These are phyloP conservation scores for Oryza glaberrima DNA, from an alignment of 176 grass and related monocot species.

Conservation along the genomic window DNA sequence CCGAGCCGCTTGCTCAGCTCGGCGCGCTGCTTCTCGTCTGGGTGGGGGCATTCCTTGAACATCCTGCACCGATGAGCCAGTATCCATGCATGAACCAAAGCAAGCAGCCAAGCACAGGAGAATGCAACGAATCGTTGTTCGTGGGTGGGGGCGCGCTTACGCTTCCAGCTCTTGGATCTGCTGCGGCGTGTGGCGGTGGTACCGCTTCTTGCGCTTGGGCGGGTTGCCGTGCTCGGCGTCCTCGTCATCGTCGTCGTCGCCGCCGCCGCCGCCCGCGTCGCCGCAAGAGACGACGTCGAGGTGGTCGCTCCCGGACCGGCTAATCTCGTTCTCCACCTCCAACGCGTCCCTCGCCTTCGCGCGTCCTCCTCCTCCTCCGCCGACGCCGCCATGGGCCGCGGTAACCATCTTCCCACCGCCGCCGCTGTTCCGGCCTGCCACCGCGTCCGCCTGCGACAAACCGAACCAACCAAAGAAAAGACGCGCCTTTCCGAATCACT, in stretches of 20 bases:
- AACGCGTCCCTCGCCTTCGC: not conserved
- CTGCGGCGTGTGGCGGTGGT: conserved; percentile 80
- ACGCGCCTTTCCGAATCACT: not conserved
- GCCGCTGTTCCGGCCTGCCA: not conserved
- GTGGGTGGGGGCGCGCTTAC: conserved; percentile 30
- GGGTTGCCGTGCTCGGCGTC: conserved; percentile 46
- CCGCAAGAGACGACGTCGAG: conserved; percentile 36
- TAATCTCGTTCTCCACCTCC: conserved; percentile 53
- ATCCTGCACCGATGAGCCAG: conserved; percentile 42
- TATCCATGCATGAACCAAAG: not conserved
- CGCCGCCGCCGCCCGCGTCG: conserved; percentile 21
- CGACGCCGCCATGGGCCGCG: not conserved
- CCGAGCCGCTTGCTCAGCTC: conserved; percentile 65
- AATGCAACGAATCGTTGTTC: not conserved
- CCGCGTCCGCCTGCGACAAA: conserved; percentile 29
- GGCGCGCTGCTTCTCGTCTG: conserved; percentile 67
- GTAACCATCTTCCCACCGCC: not conserved
- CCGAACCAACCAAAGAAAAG: not conserved
- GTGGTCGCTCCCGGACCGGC: conserved; percentile 56
- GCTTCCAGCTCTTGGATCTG: conserved; percentile 90
- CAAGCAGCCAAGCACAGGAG: not conserved
- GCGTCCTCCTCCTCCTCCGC: not conserved
- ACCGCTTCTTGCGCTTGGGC: conserved; percentile 68
- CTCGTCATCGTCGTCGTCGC: conserved; percentile 11
- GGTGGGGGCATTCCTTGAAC: conserved; percentile 83